Conservation (phyloP, 345 rosid genomes). For the Conringia planisiliqua region DNA sequence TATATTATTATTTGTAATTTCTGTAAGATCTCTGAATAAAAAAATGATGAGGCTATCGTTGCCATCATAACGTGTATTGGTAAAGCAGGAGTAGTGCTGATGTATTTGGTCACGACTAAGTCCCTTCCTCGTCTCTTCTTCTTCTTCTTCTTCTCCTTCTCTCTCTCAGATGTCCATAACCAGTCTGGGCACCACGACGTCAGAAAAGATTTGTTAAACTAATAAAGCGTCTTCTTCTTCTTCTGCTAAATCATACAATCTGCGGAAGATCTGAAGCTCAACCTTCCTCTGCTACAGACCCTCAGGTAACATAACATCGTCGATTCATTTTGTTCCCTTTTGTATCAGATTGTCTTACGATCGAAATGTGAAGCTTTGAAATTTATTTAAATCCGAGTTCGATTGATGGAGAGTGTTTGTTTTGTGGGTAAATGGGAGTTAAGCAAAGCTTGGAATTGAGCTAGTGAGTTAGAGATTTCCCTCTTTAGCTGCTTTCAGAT, state of each 20-base stretch:
- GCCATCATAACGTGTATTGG: conserved; percentile 34
- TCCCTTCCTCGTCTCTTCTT: conserved; percentile 32
- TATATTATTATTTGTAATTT: not conserved
- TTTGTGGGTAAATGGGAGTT: not conserved
- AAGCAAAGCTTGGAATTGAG: not conserved
- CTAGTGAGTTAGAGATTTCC: not conserved
- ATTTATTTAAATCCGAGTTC: too few species aligned
- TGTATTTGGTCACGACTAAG: conserved; percentile 49
- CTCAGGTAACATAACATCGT: conserved; percentile 19
- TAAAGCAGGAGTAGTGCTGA: conserved; percentile 40
- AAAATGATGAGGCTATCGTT: conserved; percentile 10
- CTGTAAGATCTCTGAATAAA: conserved; percentile 25
- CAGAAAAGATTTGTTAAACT: not conserved
- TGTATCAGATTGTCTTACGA: too few species aligned
- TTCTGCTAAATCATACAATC: not conserved
- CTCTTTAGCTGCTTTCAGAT: not conserved
- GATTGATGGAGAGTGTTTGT: not conserved
- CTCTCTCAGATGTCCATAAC: conserved; percentile 18
- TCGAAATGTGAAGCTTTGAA: too few species aligned
- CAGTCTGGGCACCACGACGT: conserved; percentile 27
- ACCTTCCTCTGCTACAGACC: conserved; percentile 27
- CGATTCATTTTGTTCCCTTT: not conserved
- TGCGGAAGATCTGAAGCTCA: conserved; percentile 24
- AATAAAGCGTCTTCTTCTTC: conserved; percentile 16
- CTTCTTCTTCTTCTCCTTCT: conserved; percentile 1